phyloP scores from a whole-genome alignment of 345 rosid species.

The Garcia nutans region DNA sequence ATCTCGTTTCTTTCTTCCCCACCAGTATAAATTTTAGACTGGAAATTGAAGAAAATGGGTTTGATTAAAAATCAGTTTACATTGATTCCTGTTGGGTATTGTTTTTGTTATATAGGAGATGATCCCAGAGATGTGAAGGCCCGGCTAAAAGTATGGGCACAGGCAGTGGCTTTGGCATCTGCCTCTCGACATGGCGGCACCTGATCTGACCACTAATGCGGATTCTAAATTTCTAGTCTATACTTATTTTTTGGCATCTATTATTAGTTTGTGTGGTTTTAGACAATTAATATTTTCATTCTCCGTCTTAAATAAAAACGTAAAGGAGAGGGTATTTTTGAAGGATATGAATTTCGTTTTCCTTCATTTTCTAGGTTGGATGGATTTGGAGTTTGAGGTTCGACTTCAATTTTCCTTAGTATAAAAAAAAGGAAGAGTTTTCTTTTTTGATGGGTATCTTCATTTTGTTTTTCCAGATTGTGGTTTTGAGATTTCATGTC shows the following conservation, averaged over 20 bases:
- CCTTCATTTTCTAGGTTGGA: conserved; percentile 2
- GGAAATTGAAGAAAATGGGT: neutral
- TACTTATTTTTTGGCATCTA: conserved; percentile 7
- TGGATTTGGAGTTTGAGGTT: conserved; percentile 3
- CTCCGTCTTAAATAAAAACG: too few relatives aligned
- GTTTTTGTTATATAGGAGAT: conserved; percentile 52
- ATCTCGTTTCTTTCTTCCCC: neutral
- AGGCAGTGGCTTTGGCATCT: conserved; percentile 80
- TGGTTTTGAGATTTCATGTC: neutral
- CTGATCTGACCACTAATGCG: conserved; percentile 23
- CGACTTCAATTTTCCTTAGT: neutral
- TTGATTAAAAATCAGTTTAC: too few relatives aligned
- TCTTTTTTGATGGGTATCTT: neutral
- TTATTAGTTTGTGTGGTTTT: too few relatives aligned
- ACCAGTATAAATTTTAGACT: too few relatives aligned
- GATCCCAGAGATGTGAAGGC: conserved; percentile 94
- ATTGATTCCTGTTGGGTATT: neutral
- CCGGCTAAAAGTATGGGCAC: conserved; percentile 94
- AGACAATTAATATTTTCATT: too few relatives aligned
- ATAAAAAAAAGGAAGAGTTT: too few relatives aligned
- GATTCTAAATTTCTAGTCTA: conserved; percentile 14
- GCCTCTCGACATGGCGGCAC: conserved; percentile 39
- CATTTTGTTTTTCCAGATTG: neutral
- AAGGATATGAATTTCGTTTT: neutral
- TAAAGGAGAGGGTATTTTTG: neutral